A percentile compares a stretch with the other conserved stretches of the same genome.
phyloP scores from a whole-genome alignment of 352 stramenopile species.

The Phytophthora lateralis region DNA sequence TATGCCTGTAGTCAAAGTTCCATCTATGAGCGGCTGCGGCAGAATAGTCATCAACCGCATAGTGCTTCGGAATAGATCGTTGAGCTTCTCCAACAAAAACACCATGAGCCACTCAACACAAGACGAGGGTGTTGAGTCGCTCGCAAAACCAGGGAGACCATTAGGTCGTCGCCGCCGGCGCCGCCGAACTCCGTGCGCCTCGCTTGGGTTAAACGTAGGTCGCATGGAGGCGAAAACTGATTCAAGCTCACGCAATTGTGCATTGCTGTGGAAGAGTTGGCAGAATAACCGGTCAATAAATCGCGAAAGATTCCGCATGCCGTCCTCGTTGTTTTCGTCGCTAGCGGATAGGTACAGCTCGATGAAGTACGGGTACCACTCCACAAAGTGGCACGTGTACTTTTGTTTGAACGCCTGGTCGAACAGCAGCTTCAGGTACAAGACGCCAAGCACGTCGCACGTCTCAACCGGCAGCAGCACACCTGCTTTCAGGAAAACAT shows the following conservation, averaged over 20 bases:
- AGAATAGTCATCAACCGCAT: conserved; percentile 63
- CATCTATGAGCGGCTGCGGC: conserved; percentile 27
- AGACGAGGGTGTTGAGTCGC: conserved; percentile 35
- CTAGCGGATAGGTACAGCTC: conserved; percentile 69
- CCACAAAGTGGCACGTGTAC: conserved; percentile 84
- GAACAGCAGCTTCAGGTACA: conserved; percentile 85
- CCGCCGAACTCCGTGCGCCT: conserved; percentile 6
- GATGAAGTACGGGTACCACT: conserved; percentile 84
- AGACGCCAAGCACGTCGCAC: conserved; percentile 76
- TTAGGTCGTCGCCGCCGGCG: conserved; percentile 9
- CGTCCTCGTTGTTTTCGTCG: conserved; percentile 75
- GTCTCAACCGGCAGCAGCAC: conserved; percentile 73
- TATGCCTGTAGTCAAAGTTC: conserved; percentile 1
- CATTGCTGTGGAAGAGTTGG: conserved; percentile 84
- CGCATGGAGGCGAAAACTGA: conserved; percentile 44
- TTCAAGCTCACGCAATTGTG: conserved; percentile 75
- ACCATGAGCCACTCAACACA: conserved; percentile 72
- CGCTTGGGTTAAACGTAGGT: conserved; percentile 16
- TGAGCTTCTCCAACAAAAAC: conserved; percentile 71
- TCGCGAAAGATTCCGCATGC: conserved; percentile 74
- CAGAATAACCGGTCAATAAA: conserved; percentile 88
- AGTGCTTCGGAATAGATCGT: conserved; percentile 64
- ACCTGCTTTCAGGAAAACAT: conserved; percentile 76
- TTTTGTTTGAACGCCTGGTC: conserved; percentile 82
- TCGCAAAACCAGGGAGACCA: conserved; percentile 13